Conservation (phyloP, 108 stramenopile species). For the Chaetoceros tenuissimus region DNA sequence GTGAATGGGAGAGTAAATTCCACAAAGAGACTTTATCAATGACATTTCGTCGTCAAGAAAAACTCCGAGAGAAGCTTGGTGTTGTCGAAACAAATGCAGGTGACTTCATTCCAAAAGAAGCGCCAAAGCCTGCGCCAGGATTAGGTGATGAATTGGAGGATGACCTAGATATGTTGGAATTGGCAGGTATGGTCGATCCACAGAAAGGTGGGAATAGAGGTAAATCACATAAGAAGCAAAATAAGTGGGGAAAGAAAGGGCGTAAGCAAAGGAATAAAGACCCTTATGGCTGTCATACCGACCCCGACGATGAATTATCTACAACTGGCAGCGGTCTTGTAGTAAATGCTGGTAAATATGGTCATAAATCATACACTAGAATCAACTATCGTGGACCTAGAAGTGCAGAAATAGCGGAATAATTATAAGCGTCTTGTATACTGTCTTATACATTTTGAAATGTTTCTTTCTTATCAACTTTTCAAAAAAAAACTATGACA, state of each 20-base stretch:
- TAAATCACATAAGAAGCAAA: constrained; percentile 47
- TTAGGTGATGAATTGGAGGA: constrained; percentile 24
- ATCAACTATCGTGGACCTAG: constrained; percentile 29
- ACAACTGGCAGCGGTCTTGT: constrained; percentile 8
- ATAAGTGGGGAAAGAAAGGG: constrained; percentile 84
- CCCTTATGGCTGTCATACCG: constrained; percentile 82
- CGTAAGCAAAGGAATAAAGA: constrained; percentile 79
- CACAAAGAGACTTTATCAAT: constrained; percentile 58
- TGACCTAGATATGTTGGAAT: constrained; percentile 34
- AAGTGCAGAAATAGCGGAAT: no score
- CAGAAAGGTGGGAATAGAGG: constrained; percentile 30
- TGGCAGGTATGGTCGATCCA: constrained; percentile 16
- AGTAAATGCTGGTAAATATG: constrained; percentile 34
- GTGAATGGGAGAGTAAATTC: constrained; percentile 25
- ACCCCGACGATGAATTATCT: constrained; percentile 33
- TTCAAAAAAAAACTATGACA: no score
- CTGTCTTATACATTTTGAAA: no score
- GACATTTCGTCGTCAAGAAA: constrained; percentile 56
- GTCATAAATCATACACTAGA: constrained; percentile 18
- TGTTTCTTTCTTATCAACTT: no score
- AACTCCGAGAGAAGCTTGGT: constrained; percentile 43
- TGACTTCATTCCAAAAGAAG: constrained; percentile 27
- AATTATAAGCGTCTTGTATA: no score
- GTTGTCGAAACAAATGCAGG: constrained; percentile 14
- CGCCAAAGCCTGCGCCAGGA: constrained; percentile 10